A percentile compares a stretch with the other conserved stretches of the same genome.
phyloP scores from a whole-genome alignment of 805 yeast species.

The Saccharomyces mikatae region DNA sequence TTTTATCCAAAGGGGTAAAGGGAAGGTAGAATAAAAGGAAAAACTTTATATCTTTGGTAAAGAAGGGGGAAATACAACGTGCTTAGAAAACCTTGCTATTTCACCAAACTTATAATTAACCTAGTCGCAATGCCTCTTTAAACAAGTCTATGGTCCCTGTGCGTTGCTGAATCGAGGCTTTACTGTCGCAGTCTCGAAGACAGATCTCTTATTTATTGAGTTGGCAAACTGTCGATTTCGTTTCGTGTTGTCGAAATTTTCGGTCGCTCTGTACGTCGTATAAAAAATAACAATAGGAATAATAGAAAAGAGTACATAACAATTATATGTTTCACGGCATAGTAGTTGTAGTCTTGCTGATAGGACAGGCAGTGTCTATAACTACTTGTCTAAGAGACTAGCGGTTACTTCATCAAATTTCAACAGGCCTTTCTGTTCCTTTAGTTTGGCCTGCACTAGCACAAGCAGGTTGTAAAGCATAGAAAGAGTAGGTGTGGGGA shows the following conservation, averaged over 20 bases:
- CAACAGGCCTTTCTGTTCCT: conserved; percentile 46
- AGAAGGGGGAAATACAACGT: background rate
- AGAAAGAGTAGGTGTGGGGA: conserved; percentile 51
- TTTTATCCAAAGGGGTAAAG: background rate
- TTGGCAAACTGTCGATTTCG: background rate
- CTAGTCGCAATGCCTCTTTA: background rate
- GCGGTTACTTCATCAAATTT: conserved; percentile 13
- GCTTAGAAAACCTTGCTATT: background rate
- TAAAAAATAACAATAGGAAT: background rate
- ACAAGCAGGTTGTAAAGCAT: conserved; percentile 51
- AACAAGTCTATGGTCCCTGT: background rate
- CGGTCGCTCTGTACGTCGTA: background rate
- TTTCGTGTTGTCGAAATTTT: background rate
- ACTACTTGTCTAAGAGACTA: conserved; percentile 7
- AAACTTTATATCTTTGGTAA: background rate
- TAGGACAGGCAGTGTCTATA: background rate
- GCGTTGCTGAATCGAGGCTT: background rate
- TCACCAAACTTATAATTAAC: background rate
- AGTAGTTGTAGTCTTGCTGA: background rate
- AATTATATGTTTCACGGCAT: background rate
- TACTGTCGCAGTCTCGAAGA: background rate
- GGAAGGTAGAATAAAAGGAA: background rate
- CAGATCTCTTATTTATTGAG: background rate
- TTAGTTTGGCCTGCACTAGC: conserved; percentile 52
- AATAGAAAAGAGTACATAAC: background rate